Conservation (phyloP, 1,284 basidiomycete genomes). For the Clitocybe nebularis region DNA sequence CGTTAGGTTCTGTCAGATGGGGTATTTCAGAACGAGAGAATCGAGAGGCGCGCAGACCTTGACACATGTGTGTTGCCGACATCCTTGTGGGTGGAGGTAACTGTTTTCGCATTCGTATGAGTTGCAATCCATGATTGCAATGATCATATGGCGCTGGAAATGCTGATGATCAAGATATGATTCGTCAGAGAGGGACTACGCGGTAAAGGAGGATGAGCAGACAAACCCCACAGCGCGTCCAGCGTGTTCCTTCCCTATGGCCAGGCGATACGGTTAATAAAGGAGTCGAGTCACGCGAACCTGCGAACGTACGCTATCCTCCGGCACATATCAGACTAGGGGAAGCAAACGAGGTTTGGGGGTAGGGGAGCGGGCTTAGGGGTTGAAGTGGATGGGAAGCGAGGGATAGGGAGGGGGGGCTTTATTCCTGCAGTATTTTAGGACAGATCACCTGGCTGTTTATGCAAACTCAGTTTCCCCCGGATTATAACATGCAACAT, state of each 20-base stretch:
- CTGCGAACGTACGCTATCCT: conserved; percentile 46
- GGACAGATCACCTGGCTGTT: conserved; percentile 14
- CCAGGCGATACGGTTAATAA: conserved; percentile 14
- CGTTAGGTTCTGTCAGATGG: too few species aligned
- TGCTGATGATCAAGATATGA: conserved; percentile 47
- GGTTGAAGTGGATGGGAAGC: not conserved
- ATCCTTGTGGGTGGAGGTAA: conserved; percentile 51
- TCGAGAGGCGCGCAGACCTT: conserved; percentile 17
- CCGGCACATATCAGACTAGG: conserved; percentile 41
- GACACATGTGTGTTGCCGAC: conserved; percentile 29
- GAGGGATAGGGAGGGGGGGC: conserved; percentile 5
- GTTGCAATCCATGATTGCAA: conserved; percentile 67
- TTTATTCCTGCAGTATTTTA: conserved; percentile 3
- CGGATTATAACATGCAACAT: conserved; percentile 19
- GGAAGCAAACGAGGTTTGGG: conserved; percentile 2
- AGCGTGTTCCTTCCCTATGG: conserved; percentile 64
- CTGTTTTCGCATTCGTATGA: conserved; percentile 59
- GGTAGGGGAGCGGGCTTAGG: not conserved
- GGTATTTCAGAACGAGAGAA: too few species aligned
- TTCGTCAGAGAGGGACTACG: conserved; percentile 5
- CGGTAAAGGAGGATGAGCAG: conserved; percentile 6
- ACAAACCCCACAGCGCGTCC: conserved; percentile 63
- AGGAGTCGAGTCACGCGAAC: conserved; percentile 3
- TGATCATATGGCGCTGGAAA: conserved; percentile 66
- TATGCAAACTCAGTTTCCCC: conserved; percentile 16